Evolutionary conservation across 2,329 filamentous ascomycete genomes (phyloP), one percentile per base, ranked within the genome.

Genomic region (Alternaria burnsii): DNA sequence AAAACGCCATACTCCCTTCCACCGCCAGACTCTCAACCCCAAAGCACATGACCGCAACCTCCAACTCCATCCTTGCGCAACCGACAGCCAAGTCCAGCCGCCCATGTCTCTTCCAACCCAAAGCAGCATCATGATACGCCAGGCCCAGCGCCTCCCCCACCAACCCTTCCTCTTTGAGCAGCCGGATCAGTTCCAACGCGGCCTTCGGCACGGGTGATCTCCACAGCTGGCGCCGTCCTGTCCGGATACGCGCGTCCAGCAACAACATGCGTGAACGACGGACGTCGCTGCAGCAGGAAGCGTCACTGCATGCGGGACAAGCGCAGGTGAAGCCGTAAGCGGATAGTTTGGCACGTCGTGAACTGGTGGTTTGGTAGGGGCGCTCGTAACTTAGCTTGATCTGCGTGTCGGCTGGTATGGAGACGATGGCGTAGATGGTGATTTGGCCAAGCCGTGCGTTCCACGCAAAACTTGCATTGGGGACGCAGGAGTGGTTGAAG

Each of bases 401-500:
- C 59, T 79, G 75, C 20, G 75, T 68, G 20, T 71, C 66, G n/a
- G 65, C 62, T 0, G 58, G 52, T 26, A 79, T 75, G 12, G 66
- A 67, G 8, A 68, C 61, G 18, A 71, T 69, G 0, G 77, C 71
- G 40, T 76, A 68, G n/a, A 76, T 59, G 24, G 70, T 69, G 6
- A 63, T 41, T 50, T 58, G 48, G 0, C 38, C 55, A 4, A 61
- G 34, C 12, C 52, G 47, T 14, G 59, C 50, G 41, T 75, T 72
- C 72, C 70, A 74, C 24, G 61, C 64, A 36, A 70, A 77, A 44
- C 66, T 61, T 4, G 75, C 71, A 52, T 78, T 79, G 8, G 76
- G 74, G 34, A 65, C 65, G 61, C 76, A 79, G 22, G 68, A 70
- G 65, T 79, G 76, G 58, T 78, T 79, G 67, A 78, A 70, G 44